A percentile compares a stretch with the other conserved stretches of the same genome.
Evolutionary conservation across 257 asterid genomes (phyloP).

Genomic region (Nicotiana tomentosiformis): DNA sequence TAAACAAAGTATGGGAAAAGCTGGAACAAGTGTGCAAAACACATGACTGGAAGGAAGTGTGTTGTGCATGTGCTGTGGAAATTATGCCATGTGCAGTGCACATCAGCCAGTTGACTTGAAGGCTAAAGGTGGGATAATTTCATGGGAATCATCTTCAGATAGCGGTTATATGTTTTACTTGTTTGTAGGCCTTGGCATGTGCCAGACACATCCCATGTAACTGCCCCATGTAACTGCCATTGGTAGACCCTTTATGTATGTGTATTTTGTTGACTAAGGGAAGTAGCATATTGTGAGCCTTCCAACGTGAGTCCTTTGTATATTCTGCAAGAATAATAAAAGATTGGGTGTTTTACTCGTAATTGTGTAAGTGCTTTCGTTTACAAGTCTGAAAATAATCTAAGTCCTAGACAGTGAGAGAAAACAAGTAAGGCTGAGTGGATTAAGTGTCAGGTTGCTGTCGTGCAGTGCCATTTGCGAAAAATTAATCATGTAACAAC

Average conservation of each 20-base stretch:
- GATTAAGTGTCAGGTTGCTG: background rate
- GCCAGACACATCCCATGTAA: conserved; percentile 18
- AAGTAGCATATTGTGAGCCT: background rate
- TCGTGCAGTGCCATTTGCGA: background rate
- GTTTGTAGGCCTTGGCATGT: conserved; percentile 34
- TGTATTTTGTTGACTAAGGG: background rate
- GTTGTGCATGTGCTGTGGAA: too few relatives aligned
- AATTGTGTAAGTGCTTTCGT: background rate
- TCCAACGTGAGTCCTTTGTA: background rate
- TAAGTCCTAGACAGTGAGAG: conserved; percentile 2
- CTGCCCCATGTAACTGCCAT: background rate
- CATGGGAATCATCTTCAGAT: background rate
- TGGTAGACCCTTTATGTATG: background rate
- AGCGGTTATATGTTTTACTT: background rate
- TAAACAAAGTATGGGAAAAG: too few relatives aligned
- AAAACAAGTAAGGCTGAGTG: conserved; percentile 29
- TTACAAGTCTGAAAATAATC: background rate
- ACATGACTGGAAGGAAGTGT: too few relatives aligned
- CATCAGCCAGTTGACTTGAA: conserved; percentile 12
- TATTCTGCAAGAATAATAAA: background rate
- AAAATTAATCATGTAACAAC: background rate
- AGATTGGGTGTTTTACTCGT: background rate
- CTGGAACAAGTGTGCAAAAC: too few relatives aligned
- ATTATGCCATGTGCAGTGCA: background rate
- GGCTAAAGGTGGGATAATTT: conserved; percentile 17